Conservation (phyloP, 495 filamentous ascomycete species). For the Annulohypoxylon maeteangense region DNA sequence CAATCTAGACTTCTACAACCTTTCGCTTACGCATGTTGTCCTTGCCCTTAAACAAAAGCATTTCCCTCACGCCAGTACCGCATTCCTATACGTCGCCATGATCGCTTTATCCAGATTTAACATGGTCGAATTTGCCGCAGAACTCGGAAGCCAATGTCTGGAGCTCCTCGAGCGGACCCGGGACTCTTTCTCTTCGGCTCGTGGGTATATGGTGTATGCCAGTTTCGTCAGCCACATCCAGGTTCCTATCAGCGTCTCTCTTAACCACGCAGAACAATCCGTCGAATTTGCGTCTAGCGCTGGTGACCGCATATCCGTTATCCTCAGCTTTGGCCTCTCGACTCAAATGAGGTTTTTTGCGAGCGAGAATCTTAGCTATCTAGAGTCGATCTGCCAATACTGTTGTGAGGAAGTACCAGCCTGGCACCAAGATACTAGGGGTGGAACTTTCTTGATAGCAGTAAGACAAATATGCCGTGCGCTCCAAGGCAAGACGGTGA, state of each 20-base stretch:
- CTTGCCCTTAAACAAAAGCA: slow-evolving; percentile 71
- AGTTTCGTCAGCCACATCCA: slow-evolving; percentile 80
- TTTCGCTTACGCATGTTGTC: slow-evolving; percentile 75
- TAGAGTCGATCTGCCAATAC: slow-evolving; percentile 78
- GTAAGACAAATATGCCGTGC: slow-evolving; percentile 79
- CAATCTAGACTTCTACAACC: slow-evolving; percentile 77
- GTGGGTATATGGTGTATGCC: slow-evolving; percentile 76
- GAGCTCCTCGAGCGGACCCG: slow-evolving; percentile 72
- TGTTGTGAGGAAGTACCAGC: slow-evolving; percentile 78
- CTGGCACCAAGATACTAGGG: slow-evolving; percentile 81
- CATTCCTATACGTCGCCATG: slow-evolving; percentile 77
- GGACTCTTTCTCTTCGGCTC: slow-evolving; percentile 74
- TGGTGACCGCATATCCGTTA: slow-evolving; percentile 78
- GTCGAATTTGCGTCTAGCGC: slow-evolving; percentile 76
- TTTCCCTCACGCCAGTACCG: slow-evolving; percentile 80
- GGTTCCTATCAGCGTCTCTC: slow-evolving; percentile 66
- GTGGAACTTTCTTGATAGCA: slow-evolving; percentile 76
- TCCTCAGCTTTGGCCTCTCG: slow-evolving; percentile 78
- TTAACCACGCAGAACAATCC: slow-evolving; percentile 71
- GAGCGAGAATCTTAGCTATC: slow-evolving; percentile 77
- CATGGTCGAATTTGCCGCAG: slow-evolving; percentile 73
- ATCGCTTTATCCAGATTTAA: slow-evolving; percentile 78
- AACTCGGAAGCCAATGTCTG: slow-evolving; percentile 71
- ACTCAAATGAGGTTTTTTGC: slow-evolving; percentile 76
- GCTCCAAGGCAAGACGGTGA: slow-evolving; percentile 84